Base-by-base conservation (phyloP, 257 asterid species). In the Nemophila menziesii region DNA sequence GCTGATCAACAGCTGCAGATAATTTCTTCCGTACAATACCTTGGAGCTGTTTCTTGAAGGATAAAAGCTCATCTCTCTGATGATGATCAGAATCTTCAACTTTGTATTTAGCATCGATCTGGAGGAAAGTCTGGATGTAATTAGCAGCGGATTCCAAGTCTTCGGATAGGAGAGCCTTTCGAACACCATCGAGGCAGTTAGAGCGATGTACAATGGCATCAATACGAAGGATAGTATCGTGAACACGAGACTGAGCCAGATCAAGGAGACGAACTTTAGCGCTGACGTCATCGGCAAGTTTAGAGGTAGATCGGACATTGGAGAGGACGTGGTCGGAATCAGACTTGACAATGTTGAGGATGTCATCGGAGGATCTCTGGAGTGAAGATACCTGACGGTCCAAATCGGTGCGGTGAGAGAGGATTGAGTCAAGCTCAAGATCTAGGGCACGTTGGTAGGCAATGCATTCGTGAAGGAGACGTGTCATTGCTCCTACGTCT, bases 391-490 rank as follows among this genome's bases (percentile, higher is more conserved):
- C 81, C 42, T 83, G 93, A 44, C 70, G 81, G 45, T 83, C 86
- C 27, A 87, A 64, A 22, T 87, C 93, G 11, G 80, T 34, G 55
- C 90, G 92, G 54, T 80, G 92, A 17, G 84, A 83, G 7, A 87
- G 79, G 24, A 80, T 53, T 16, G 73, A 63, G 19, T 87, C 97
- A 16, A 83, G 86, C 8, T 80, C 92, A 9, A 75, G 70, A 72
- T 80, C 95, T 24, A 83, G 66, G 57, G 73, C 79, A 4, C 93
- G 73, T 55, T 83, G 97, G 73, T 80, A 84, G 53, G 95, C 95
- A 4, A 80, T 80, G 84, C 93, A 83, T 53, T 84, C 86, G 17
- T 89, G 92, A 63, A 87, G 92, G 63, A 77, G 85, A 29, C 93
- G 79, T 13, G 95, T 83, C 92, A 80, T 73, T 38, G 86, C 78